Conservation (phyloP, 2,329 filamentous ascomycete genomes). For the Pestalotiopsis fici region DNA sequence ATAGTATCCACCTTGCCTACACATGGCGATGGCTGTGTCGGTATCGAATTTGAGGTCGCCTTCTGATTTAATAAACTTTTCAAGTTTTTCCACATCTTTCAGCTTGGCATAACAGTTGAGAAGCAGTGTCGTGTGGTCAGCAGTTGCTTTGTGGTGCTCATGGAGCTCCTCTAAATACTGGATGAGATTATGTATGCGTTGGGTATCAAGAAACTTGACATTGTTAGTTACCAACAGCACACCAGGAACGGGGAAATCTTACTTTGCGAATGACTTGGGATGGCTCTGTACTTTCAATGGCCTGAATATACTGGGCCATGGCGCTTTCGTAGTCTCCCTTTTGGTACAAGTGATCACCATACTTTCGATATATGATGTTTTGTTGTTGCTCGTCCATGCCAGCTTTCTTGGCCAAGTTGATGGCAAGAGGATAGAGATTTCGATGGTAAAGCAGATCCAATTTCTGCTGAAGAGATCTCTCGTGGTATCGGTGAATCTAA, state of each 20-base stretch:
- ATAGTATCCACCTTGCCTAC: conserved; percentile 92
- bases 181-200: conserved; percentile 95
- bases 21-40: conserved; percentile 97
- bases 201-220: conserved; percentile 83
- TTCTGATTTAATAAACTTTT: conserved; percentile 94
- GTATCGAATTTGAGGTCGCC: conserved; percentile 95
- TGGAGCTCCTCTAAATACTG: conserved; percentile 96
- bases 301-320: conserved; percentile 98
- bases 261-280: conserved; percentile 95
- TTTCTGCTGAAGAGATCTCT: conserved; percentile 87
- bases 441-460: conserved; percentile 92
- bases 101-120: conserved; percentile 98
- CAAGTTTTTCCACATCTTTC: conserved; percentile 94
- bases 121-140: conserved; percentile 91
- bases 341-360: conserved; percentile 92
- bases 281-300: conserved; percentile 93
- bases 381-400: conserved; percentile 80
- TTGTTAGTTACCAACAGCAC: conserved; percentile 26
- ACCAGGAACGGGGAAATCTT: conserved; percentile 9
- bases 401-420: conserved; percentile 88
- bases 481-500: conserved; percentile 83
- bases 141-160: conserved; percentile 88
- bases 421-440: conserved; percentile 88
- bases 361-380: conserved; percentile 89
- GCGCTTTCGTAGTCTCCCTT: conserved; percentile 95